phyloP scores from a whole-genome alignment of 352 stramenopile genomes.

The Phytopythium oedochilum region DNA sequence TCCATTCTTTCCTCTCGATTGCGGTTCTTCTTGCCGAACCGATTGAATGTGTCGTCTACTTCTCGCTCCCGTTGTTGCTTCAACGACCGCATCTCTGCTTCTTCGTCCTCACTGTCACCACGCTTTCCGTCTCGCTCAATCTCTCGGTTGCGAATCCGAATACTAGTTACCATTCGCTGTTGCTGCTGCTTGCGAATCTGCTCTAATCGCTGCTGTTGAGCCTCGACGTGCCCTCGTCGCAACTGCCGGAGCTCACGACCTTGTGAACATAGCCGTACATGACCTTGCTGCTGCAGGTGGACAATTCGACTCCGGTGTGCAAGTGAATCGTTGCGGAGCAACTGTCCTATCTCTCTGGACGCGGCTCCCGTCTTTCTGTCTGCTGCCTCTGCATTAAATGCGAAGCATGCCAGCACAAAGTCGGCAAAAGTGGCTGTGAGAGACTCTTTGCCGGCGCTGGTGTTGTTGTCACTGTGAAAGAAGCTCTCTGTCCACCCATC shows the following conservation, averaged over 20 bases:
- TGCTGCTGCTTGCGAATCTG: constrained; percentile 5
- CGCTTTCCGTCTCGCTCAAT: constrained; percentile 21
- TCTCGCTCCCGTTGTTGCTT: constrained; percentile 14
- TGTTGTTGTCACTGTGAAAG: constrained; percentile 9
- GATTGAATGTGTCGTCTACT: constrained; percentile 21
- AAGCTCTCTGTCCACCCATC: constrained; percentile 25
- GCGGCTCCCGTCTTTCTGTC: constrained; percentile 12
- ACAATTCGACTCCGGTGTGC: constrained; percentile 59
- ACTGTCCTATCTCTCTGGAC: constrained; percentile 15
- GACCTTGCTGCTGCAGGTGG: constrained; percentile 62
- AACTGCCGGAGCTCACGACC: background rate
- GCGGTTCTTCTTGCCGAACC: constrained; percentile 11
- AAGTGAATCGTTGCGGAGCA: constrained; percentile 41
- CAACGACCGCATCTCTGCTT: constrained; percentile 5
- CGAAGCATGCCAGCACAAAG: constrained; percentile 53
- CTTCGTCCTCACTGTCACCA: constrained; percentile 22
- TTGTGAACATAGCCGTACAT: constrained; percentile 61
- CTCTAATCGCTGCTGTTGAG: constrained; percentile 1
- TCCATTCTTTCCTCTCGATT: background rate
- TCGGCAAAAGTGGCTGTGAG: constrained; percentile 40
- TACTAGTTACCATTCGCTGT: constrained; percentile 6
- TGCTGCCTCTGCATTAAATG: constrained; percentile 32
- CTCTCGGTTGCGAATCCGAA: background rate
- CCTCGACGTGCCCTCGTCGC: background rate
- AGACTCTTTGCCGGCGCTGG: background rate